Evolutionary conservation across 495 filamentous ascomycete species (phyloP).

Genomic region (Annulohypoxylon bovei): DNA sequence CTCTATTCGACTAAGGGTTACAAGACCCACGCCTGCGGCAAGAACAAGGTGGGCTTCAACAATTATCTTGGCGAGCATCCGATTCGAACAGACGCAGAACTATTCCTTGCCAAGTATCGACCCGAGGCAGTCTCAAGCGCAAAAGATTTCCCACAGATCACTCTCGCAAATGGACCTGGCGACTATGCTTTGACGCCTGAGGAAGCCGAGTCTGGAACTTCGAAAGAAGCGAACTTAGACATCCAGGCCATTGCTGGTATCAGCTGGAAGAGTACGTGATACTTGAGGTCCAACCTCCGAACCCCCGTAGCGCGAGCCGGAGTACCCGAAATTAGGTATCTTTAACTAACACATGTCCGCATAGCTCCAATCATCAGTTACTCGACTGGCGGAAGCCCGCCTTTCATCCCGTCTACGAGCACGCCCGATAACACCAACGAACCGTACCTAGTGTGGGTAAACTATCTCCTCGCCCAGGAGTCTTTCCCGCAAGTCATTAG

Average conservation of each 20-base stretch:
- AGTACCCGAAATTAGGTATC: too few species aligned
- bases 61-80: constrained; percentile 62
- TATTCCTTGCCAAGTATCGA: constrained; percentile 60
- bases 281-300: neutral
- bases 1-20: constrained; percentile 66
- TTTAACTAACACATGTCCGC: neutral
- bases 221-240: constrained; percentile 77
- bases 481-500: constrained; percentile 75
- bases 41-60: constrained; percentile 59
- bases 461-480: constrained; percentile 59
- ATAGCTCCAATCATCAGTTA: constrained; percentile 54
- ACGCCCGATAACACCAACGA: constrained; percentile 70
- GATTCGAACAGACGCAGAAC: constrained; percentile 59
- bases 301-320: neutral
- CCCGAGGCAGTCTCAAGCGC: constrained; percentile 58
- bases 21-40: constrained; percentile 50
- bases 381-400: constrained; percentile 55
- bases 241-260: constrained; percentile 65
- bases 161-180: constrained; percentile 53
- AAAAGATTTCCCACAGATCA: constrained; percentile 53
- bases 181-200: constrained; percentile 39
- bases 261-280: constrained; percentile 36
- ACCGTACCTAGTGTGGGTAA: constrained; percentile 79
- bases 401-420: constrained; percentile 38
- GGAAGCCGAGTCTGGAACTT: constrained; percentile 50